phyloP scores from a whole-genome alignment of 1,284 basidiomycete species.

The Ganoderma meredithae region DNA sequence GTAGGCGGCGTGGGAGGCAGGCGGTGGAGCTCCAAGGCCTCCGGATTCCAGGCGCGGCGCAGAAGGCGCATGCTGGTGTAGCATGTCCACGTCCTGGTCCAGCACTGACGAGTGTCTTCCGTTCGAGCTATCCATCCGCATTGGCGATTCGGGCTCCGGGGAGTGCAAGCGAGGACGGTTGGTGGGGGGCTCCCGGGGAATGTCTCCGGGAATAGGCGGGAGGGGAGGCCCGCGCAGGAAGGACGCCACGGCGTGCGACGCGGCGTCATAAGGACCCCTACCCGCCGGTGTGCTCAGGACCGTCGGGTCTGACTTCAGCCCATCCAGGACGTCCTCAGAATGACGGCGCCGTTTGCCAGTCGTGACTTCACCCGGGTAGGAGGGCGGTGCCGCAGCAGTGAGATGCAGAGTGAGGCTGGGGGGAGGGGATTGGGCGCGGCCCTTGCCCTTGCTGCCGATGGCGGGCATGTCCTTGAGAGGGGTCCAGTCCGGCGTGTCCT shows the following conservation, averaged over 20 bases:
- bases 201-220: conserved; percentile 40
- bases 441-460: conserved; percentile 63
- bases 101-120: not conserved
- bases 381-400: too few relatives aligned
- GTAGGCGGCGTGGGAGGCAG: conserved; percentile 1
- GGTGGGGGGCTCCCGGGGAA: conserved; percentile 46
- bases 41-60: conserved; percentile 28
- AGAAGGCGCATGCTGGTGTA: not conserved
- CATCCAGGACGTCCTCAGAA: conserved; percentile 53
- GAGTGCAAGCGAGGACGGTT: conserved; percentile 53
- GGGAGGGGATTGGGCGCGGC: conserved; percentile 33
- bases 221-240: conserved; percentile 59
- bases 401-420: too few relatives aligned
- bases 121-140: not conserved
- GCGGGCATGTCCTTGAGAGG: conserved; percentile 60
- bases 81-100: not conserved
- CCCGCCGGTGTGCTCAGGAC: conserved; percentile 11
- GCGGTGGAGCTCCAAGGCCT: conserved; percentile 24
- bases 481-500: conserved; percentile 53
- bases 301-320: not conserved
- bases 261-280: conserved; percentile 55
- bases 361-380: not conserved
- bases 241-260: conserved; percentile 59
- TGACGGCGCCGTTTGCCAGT: conserved; percentile 55
- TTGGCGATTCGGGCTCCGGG: conserved; percentile 16